phyloP scores from a whole-genome alignment of 2,329 filamentous ascomycete species.

The Beauveria sp. region DNA sequence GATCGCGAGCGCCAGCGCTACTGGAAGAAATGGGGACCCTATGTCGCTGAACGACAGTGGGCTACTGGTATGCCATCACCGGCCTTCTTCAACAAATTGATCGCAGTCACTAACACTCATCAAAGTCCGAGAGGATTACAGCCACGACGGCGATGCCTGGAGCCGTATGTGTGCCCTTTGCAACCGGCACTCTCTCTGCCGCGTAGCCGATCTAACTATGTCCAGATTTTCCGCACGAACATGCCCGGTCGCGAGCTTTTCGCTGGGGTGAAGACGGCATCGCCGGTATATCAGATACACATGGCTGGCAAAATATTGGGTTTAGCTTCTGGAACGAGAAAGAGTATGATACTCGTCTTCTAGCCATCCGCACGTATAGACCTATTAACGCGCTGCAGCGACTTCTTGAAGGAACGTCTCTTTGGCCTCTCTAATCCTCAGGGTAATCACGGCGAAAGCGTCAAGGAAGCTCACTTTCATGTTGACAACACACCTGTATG shows the following conservation, averaged over 20 bases:
- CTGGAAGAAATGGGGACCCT: slow-evolving; percentile 98
- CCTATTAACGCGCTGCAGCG: slow-evolving; percentile 47
- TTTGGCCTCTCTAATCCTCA: slow-evolving; percentile 95
- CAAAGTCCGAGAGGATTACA: slow-evolving; percentile 80
- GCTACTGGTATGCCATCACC: slow-evolving; percentile 59
- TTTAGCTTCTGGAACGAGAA: slow-evolving; percentile 98
- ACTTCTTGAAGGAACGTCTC: slow-evolving; percentile 88
- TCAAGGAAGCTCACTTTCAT: slow-evolving; percentile 96
- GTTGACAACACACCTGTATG: slow-evolving; percentile 79
- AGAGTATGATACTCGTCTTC: slow-evolving; percentile 53
- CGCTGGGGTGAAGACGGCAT: slow-evolving; percentile 97
- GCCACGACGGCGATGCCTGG: slow-evolving; percentile 86
- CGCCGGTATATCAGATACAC: slow-evolving; percentile 84
- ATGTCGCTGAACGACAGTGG: slow-evolving; percentile 92
- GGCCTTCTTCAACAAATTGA: background rate
- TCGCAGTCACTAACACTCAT: slow-evolving; percentile 14
- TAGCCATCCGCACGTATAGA: background rate
- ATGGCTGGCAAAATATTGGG: slow-evolving; percentile 84
- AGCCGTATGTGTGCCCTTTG: slow-evolving; percentile 55
- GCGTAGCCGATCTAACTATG: slow-evolving; percentile 6
- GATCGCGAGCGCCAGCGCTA: slow-evolving; percentile 79
- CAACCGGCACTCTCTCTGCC: slow-evolving; percentile 19
- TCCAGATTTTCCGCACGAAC: slow-evolving; percentile 85
- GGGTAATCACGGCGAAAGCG: slow-evolving; percentile 92
- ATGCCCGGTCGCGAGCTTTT: slow-evolving; percentile 80